These are phyloP conservation scores for Diaporthe ilicicola DNA, from an alignment of 2,329 filamentous ascomycete species.

Conservation along the genomic window DNA sequence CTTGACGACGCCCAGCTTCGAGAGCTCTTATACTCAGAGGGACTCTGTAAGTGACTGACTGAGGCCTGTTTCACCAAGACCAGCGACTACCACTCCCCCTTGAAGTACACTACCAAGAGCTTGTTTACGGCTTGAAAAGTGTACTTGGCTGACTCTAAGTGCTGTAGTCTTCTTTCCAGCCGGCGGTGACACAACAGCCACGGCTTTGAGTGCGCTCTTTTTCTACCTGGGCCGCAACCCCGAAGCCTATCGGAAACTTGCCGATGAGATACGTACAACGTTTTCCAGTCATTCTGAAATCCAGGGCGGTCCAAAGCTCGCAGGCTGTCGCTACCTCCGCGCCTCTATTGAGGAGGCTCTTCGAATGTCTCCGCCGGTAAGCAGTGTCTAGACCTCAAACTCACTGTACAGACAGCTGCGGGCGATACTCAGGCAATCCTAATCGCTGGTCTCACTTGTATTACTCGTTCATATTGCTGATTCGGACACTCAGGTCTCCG, in stretches of 20 bases:
- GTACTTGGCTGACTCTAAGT: background rate
- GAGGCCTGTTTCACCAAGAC: conserved; percentile 30
- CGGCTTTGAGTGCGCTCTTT: background rate
- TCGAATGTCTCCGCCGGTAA: conserved; percentile 23
- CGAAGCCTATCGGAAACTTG: background rate
- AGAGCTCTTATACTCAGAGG: conserved; percentile 31
- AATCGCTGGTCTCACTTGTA: background rate
- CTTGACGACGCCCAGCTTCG: conserved; percentile 15
- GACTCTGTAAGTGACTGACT: background rate
- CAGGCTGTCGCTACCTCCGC: conserved; percentile 10
- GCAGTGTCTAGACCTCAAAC: background rate
- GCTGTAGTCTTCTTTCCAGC: conserved; percentile 1
- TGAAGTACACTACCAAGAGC: background rate
- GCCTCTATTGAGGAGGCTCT: background rate
- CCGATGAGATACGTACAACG: background rate
- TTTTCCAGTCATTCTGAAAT: background rate
- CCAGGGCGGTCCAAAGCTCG: background rate
- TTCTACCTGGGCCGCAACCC: conserved; percentile 7
- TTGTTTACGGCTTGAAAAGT: background rate
- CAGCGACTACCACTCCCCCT: background rate
- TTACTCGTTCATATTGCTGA: background rate
- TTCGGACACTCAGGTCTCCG: background rate
- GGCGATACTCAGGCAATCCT: background rate
- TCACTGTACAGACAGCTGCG: background rate
- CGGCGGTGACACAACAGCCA: conserved; percentile 15